A percentile compares a stretch with the other conserved stretches of the same genome.
phyloP scores from a whole-genome alignment of 139 green algal species.

The Chlamydomonas sp. region DNA sequence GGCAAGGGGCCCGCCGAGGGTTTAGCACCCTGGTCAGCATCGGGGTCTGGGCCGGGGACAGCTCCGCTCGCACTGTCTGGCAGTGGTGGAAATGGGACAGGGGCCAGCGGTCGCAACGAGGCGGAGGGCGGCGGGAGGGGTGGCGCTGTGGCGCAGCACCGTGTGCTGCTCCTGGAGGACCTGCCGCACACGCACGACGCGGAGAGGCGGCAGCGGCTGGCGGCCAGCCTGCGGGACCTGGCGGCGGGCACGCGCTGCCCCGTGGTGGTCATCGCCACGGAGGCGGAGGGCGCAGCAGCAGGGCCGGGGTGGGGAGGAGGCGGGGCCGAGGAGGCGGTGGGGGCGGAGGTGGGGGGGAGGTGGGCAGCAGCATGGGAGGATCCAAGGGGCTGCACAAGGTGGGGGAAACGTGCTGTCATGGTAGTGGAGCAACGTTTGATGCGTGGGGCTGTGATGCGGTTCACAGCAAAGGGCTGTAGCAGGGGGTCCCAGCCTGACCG shows the following conservation, averaged over 20 bases:
- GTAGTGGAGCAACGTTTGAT: not conserved
- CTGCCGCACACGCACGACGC: conserved; percentile 65
- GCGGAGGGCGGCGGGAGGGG: not conserved
- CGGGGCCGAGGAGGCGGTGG: conserved; percentile 27
- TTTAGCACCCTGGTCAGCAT: not conserved
- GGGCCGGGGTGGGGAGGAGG: conserved; percentile 22
- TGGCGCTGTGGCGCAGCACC: conserved; percentile 19
- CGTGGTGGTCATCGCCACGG: conserved; percentile 68
- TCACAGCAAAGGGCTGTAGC: too few species aligned
- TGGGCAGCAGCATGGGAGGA: conserved; percentile 22
- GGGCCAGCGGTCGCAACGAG: not conserved
- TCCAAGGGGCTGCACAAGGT: conserved; percentile 74
- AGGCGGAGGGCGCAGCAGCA: conserved; percentile 40
- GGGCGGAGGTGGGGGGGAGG: conserved; percentile 11
- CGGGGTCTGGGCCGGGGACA: not conserved
- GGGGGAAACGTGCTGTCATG: not conserved
- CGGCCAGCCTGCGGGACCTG: conserved; percentile 57
- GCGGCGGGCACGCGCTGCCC: conserved; percentile 53
- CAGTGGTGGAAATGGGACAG: too few species aligned
- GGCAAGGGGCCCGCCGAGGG: too few species aligned
- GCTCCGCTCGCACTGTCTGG: conserved; percentile 2
- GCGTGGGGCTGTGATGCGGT: conserved; percentile 7
- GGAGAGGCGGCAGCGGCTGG: conserved; percentile 60
- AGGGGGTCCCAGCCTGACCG: too few species aligned
- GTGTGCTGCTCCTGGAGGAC: conserved; percentile 81